Percentiles rank a stretch among this genome's conserved stretches.
phyloP scores from a whole-genome alignment of 1,139 yeast species.

The Sugiyamaella pinicola region DNA sequence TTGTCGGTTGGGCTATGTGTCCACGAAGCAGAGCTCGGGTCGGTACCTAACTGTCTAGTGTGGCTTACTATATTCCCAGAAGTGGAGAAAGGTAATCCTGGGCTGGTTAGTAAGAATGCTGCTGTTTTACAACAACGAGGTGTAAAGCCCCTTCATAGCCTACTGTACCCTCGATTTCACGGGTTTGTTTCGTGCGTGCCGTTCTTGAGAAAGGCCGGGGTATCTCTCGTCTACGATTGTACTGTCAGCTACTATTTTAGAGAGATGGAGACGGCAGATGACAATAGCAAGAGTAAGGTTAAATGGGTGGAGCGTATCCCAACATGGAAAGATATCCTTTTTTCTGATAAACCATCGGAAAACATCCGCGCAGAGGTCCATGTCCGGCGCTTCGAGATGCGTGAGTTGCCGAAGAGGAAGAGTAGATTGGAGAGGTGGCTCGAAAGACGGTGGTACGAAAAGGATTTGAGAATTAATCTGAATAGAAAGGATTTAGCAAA shows the following conservation, averaged over 20 bases:
- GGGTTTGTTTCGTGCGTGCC: constrained; percentile 40
- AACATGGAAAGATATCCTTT: constrained; percentile 21
- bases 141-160: constrained; percentile 52
- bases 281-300: constrained; percentile 6
- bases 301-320: constrained; percentile 27
- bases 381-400: constrained; percentile 51
- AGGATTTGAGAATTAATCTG: constrained; percentile 26
- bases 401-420: constrained; percentile 53
- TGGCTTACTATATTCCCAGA: constrained; percentile 45
- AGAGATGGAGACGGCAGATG: not conserved
- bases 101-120: constrained; percentile 38
- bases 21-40: no score
- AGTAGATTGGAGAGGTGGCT: constrained; percentile 35
- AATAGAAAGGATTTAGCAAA: constrained; percentile 2
- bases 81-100: constrained; percentile 33
- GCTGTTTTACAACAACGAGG: constrained; percentile 34
- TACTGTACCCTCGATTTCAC: constrained; percentile 49
- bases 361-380: constrained; percentile 48
- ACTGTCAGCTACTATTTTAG: constrained; percentile 50
- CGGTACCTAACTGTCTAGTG: not conserved
- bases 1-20: no score
- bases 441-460: constrained; percentile 34
- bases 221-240: constrained; percentile 50
- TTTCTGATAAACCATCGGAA: constrained; percentile 43
- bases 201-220: constrained; percentile 33